These are phyloP conservation scores for Phytophthora capsici DNA, from an alignment of 352 stramenopile species.

Conservation along the genomic window DNA sequence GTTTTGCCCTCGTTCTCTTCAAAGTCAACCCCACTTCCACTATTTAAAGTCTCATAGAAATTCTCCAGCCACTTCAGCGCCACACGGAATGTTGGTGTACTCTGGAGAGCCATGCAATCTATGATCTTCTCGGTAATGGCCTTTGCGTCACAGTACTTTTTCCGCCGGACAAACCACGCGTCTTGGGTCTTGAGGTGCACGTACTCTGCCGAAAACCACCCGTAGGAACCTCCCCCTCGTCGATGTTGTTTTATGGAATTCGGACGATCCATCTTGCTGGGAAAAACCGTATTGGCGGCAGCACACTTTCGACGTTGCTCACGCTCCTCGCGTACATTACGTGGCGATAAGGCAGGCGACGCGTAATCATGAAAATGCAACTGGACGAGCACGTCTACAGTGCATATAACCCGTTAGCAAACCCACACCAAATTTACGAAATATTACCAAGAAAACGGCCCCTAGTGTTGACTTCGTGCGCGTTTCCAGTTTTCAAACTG, in stretches of 20 bases:
- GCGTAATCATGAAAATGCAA: conserved; percentile 18
- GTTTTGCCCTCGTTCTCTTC: no score
- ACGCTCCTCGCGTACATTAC: conserved; percentile 5
- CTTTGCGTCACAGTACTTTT: conserved; percentile 8
- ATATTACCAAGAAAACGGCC: no score
- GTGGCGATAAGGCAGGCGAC: conserved; percentile 9
- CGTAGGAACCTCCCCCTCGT: not conserved
- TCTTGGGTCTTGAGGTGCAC: not conserved
- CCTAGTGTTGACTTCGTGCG: not conserved
- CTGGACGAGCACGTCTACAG: not conserved
- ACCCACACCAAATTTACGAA: not conserved
- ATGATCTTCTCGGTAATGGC: conserved; percentile 7
- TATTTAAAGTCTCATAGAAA: conserved; percentile 11
- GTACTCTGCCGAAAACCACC: not conserved
- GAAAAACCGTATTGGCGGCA: conserved; percentile 1
- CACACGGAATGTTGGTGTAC: conserved; percentile 7
- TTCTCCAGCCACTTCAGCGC: conserved; percentile 7
- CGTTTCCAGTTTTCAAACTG: not conserved
- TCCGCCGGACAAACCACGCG: not conserved
- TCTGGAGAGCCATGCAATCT: conserved; percentile 14
- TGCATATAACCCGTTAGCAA: not conserved
- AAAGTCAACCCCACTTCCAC: not conserved
- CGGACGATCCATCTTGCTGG: not conserved
- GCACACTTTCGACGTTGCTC: conserved; percentile 1
- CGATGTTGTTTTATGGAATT: conserved; percentile 15